Conservation (phyloP, 2,329 filamentous ascomycete species). For the Curvularia lunata region DNA sequence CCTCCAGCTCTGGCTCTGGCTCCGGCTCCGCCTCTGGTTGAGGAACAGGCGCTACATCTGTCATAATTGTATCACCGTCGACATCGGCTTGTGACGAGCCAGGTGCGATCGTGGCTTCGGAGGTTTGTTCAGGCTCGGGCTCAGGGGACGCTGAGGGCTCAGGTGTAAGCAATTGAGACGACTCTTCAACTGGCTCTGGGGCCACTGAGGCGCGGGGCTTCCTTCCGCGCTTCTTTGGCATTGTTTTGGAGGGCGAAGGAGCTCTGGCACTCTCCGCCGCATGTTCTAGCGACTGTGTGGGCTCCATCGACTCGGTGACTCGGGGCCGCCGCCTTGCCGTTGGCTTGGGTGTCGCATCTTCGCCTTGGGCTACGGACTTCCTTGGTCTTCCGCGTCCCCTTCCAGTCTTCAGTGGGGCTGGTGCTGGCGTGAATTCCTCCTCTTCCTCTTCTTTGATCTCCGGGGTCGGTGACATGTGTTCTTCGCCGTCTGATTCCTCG, state of each 20-base stretch:
- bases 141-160: slow-evolving; percentile 65
- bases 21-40: slow-evolving; percentile 37
- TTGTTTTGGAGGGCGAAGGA: slow-evolving; percentile 26
- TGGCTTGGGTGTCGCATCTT: slow-evolving; percentile 53
- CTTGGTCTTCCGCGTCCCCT: slow-evolving; percentile 63
- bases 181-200: slow-evolving; percentile 46
- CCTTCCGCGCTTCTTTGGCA: slow-evolving; percentile 66
- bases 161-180: slow-evolving; percentile 54
- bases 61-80: slow-evolving; percentile 69
- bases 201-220: slow-evolving; percentile 53
- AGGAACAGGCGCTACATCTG: slow-evolving; percentile 55
- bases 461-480: slow-evolving; percentile 64
- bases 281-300: slow-evolving; percentile 66
- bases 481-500: slow-evolving; percentile 78
- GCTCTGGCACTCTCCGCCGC: slow-evolving; percentile 56
- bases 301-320: slow-evolving; percentile 59
- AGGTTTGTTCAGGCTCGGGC: slow-evolving; percentile 61
- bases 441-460: slow-evolving; percentile 66
- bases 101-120: slow-evolving; percentile 16
- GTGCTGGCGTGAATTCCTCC: slow-evolving; percentile 81
- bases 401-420: slow-evolving; percentile 66
- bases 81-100: slow-evolving; percentile 56
- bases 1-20: slow-evolving; percentile 23
- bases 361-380: slow-evolving; percentile 40
- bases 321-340: slow-evolving; percentile 56